Percentiles rank a stretch among this genome's conserved stretches.
phyloP scores from a whole-genome alignment of 164 flowering plant genomes.

The Houttuynia cordata region DNA sequence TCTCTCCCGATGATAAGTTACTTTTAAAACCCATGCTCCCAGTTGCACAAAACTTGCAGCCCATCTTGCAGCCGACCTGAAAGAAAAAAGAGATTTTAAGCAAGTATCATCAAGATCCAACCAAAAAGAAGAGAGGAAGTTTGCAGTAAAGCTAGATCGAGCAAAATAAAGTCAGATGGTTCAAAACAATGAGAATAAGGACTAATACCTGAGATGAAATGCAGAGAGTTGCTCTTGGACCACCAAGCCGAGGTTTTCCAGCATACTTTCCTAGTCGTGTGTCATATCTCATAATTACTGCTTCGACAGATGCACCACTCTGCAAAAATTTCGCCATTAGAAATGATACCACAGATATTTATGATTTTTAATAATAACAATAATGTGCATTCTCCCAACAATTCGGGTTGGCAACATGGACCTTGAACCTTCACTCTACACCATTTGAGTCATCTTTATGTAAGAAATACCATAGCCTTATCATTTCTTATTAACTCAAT shows the following conservation, averaged over 20 bases:
- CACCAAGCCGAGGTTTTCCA: slow-evolving; percentile 89
- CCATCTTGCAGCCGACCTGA: slow-evolving; percentile 98
- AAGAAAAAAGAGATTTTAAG: background rate
- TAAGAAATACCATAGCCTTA: too few relatives aligned
- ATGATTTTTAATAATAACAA: too few relatives aligned
- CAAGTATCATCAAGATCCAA: background rate
- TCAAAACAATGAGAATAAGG: background rate
- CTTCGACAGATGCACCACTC: slow-evolving; percentile 89
- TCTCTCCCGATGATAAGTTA: slow-evolving; percentile 85
- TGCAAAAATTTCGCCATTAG: slow-evolving; percentile 8
- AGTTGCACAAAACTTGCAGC: slow-evolving; percentile 96
- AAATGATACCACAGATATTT: background rate
- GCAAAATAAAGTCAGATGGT: background rate
- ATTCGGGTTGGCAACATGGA: too few relatives aligned
- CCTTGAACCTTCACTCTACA: too few relatives aligned
- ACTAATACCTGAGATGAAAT: slow-evolving; percentile 79
- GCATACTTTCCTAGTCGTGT: slow-evolving; percentile 62
- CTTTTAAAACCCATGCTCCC: slow-evolving; percentile 94
- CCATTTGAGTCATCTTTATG: too few relatives aligned
- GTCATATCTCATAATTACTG: slow-evolving; percentile 94
- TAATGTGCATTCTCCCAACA: too few relatives aligned
- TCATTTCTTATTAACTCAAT: too few relatives aligned
- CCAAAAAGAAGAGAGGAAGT: background rate
- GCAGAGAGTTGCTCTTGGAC: slow-evolving; percentile 79
- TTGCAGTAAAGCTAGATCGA: background rate